Base-by-base conservation (phyloP, 2,329 filamentous ascomycete genomes). In the Calonectria multiphialidica region DNA sequence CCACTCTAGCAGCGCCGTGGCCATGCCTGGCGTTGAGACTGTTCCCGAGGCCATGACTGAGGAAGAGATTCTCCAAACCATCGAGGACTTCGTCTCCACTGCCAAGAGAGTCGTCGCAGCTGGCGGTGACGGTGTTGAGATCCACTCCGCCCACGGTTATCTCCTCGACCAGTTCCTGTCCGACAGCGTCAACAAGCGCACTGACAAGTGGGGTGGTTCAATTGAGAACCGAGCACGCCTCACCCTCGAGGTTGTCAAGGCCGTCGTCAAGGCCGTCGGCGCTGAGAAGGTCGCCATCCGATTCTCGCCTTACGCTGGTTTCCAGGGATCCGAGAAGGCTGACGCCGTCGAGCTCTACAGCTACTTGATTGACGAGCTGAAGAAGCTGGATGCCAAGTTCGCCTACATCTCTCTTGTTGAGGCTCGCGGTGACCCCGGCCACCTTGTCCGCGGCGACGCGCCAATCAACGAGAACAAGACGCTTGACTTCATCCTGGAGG, bases 101-200 rank as follows among this genome's bases (percentile, higher is more conserved):
- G 50, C 64, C 18, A 66, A 87, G 73, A 82, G 88, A 23, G 87
- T 91, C 1, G 79, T 93, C 2, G 85, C 87, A 59, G 89, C 88
- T 8, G 93, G 93, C 0, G 90, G 90, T 47, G 92, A 94, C 77
- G 89, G 88, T 8, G 89, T 94, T 68, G 93, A 94, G 74, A 80
- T 84, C 25, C 83, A 86, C 70, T 82, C 75, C 0, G 87, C 88
- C 3, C 89, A 90, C 59, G 88, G 89, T 1, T 92, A 91, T 74
- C 80, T 93, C 2, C 82, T 91, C 8, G 76, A 90, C 64, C 89
- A 91, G 53, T 93, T 92, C 80, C 83, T 89, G 2, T 88, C 84
- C 0, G 77, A 80, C 53, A 72, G 72, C 0, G 68, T 80, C 8
- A 82, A 82, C 47, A 80, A 83, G 63, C 83, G 88, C 28, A 89